Evolutionary conservation across 2,329 filamentous ascomycete genomes (phyloP).

Genomic region (Penicillium hordei): DNA sequence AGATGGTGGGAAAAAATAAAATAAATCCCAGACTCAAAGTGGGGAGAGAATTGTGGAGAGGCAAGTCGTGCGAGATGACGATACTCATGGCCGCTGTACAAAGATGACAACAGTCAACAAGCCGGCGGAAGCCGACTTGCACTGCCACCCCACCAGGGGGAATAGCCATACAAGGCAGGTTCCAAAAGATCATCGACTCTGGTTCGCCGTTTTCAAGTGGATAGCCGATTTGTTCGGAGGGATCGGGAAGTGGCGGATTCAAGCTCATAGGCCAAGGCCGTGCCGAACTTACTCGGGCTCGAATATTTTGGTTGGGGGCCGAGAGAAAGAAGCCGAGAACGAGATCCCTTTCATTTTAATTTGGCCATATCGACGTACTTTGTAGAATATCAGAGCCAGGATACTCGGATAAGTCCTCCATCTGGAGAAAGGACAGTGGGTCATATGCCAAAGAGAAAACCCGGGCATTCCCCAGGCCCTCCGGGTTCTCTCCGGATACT

Average conservation of each 20-base stretch:
- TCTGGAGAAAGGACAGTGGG: constrained; percentile 8
- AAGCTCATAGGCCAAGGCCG: constrained; percentile 6
- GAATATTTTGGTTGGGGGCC: neutral
- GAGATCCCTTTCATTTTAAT: neutral
- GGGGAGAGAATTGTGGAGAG: constrained; percentile 25
- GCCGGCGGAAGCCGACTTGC: constrained; percentile 25
- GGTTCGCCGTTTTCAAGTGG: constrained; percentile 20
- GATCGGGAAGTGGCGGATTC: constrained; percentile 14
- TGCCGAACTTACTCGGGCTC: neutral
- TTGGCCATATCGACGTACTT: neutral
- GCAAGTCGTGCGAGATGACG: constrained; percentile 16
- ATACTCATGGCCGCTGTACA: constrained; percentile 6
- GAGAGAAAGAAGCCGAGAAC: neutral
- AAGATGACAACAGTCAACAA: constrained; percentile 8
- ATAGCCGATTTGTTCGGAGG: constrained; percentile 10
- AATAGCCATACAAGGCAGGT: constrained; percentile 17
- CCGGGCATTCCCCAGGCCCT: constrained; percentile 19
- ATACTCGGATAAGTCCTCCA: neutral
- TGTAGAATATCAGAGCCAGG: neutral
- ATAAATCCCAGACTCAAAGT: constrained; percentile 8
- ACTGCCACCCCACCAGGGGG: constrained; percentile 16
- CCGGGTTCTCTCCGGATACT: constrained; percentile 1
- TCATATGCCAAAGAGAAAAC: neutral
- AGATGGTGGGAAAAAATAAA: constrained; percentile 2
- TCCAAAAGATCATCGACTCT: constrained; percentile 16